Percentiles rank a stretch among this genome's conserved stretches.
These are phyloP conservation scores for Fusarium mexicanum DNA, from an alignment of 2,329 filamentous ascomycete species.

Conservation along the genomic window DNA sequence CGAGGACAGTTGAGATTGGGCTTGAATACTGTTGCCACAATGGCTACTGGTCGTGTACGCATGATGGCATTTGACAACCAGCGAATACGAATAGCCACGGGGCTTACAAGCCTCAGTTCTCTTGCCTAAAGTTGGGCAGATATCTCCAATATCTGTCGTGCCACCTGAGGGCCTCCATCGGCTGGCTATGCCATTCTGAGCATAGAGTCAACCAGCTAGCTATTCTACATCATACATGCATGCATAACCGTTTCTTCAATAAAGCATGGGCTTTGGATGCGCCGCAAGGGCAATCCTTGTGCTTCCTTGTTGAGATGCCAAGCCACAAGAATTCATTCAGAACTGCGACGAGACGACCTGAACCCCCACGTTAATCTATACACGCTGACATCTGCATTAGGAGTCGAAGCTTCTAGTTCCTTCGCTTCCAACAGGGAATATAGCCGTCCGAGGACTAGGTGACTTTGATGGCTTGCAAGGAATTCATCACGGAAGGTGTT, in stretches of 20 bases:
- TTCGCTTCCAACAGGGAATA: background rate
- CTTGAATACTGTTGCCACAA: background rate
- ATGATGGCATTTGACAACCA: background rate
- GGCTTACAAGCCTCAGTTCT: background rate
- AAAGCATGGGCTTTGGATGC: background rate
- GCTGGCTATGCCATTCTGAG: conserved; percentile 1
- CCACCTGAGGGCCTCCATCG: background rate
- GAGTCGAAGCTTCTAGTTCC: background rate
- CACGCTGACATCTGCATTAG: background rate
- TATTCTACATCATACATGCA: background rate
- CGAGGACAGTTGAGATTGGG: background rate
- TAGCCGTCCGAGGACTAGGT: background rate
- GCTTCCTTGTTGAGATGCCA: background rate
- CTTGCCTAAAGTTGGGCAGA: background rate
- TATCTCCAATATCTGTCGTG: background rate
- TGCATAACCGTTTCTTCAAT: background rate
- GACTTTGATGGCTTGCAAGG: background rate
- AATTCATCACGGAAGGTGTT: background rate
- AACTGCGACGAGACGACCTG: background rate
- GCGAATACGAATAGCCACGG: background rate
- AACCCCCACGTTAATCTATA: background rate
- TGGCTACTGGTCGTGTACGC: background rate
- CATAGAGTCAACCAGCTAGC: background rate
- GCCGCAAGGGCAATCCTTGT: background rate
- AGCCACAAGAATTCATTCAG: background rate